A percentile compares a stretch with the other conserved stretches of the same genome.
Evolutionary conservation across 257 asterid genomes (phyloP).

Genomic region (Jacaranda mimosifolia): DNA sequence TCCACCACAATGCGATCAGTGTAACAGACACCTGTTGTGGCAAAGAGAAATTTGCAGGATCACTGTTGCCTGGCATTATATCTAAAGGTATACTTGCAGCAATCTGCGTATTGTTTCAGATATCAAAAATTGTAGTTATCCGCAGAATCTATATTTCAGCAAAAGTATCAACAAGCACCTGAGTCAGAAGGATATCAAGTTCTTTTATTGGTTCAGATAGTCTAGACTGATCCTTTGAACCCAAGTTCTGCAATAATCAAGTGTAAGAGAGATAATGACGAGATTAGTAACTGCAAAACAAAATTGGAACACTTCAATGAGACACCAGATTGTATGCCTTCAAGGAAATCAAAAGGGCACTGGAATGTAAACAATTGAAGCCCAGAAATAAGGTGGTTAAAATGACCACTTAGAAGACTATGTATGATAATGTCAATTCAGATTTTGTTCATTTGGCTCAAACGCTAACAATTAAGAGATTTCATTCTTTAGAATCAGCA

Average conservation of each 20-base stretch:
- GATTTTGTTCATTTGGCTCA: too few species aligned
- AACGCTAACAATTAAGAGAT: too few species aligned
- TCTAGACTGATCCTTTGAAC: constrained; percentile 77
- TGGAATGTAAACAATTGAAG: not conserved
- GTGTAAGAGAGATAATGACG: constrained; percentile 19
- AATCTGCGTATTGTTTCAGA: constrained; percentile 59
- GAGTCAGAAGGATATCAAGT: constrained; percentile 90
- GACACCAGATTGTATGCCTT: not conserved
- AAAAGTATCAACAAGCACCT: constrained; percentile 53
- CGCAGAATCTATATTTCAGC: constrained; percentile 22
- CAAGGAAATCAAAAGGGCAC: not conserved
- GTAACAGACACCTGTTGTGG: constrained; percentile 83
- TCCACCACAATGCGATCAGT: constrained; percentile 26
- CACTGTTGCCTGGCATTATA: constrained; percentile 89
- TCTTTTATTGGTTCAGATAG: constrained; percentile 87
- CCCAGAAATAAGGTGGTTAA: too few species aligned
- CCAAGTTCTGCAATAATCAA: constrained; percentile 67
- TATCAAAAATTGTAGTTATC: constrained; percentile 29
- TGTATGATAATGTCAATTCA: too few species aligned
- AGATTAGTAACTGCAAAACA: constrained; percentile 17
- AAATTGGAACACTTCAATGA: constrained; percentile 10
- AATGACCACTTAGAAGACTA: too few species aligned
- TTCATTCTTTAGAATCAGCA: too few species aligned
- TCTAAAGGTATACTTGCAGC: constrained; percentile 83
- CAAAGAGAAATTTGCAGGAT: constrained; percentile 90